Evolutionary conservation across 768 basidiomycete species (phyloP).

Genomic region (Boletellus ananiceps): DNA sequence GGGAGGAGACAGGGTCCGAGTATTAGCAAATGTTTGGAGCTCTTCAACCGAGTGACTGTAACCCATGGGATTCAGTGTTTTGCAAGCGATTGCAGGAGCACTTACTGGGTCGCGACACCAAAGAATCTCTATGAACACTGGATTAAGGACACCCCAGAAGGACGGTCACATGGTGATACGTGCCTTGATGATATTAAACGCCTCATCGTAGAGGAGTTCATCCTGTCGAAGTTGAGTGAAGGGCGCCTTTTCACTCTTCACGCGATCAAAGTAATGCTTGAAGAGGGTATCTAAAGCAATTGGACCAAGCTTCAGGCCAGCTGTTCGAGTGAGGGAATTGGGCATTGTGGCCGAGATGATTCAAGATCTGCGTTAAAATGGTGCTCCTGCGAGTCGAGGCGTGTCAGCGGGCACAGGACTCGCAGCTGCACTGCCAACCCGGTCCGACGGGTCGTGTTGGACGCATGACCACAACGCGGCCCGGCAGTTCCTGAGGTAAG

Average conservation of each 20-base stretch:
- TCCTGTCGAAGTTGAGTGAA: slow-evolving; percentile 56
- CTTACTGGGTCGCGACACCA: slow-evolving; percentile 64
- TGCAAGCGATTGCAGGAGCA: neutral
- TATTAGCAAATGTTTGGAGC: slow-evolving; percentile 73
- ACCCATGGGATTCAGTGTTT: neutral
- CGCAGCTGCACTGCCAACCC: neutral
- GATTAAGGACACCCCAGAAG: neutral
- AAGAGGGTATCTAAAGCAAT: slow-evolving; percentile 73
- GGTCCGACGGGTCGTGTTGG: too few species aligned
- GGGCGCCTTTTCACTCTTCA: slow-evolving; percentile 40
- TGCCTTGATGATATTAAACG: slow-evolving; percentile 72
- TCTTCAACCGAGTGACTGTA: slow-evolving; percentile 81
- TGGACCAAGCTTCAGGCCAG: slow-evolving; percentile 65
- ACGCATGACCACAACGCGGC: neutral
- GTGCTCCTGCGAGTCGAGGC: neutral
- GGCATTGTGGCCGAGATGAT: slow-evolving; percentile 20
- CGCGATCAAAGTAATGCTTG: slow-evolving; percentile 77
- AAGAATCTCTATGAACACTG: slow-evolving; percentile 59
- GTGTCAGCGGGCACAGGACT: neutral
- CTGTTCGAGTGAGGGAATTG: slow-evolving; percentile 59
- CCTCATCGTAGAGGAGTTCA: slow-evolving; percentile 78
- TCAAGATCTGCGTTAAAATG: neutral
- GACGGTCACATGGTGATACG: slow-evolving; percentile 10
- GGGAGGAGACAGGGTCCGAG: slow-evolving; percentile 78
- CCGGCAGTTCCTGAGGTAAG: too few species aligned